Conservation (phyloP, 805 yeast species). For the Pichia scutulata region DNA sequence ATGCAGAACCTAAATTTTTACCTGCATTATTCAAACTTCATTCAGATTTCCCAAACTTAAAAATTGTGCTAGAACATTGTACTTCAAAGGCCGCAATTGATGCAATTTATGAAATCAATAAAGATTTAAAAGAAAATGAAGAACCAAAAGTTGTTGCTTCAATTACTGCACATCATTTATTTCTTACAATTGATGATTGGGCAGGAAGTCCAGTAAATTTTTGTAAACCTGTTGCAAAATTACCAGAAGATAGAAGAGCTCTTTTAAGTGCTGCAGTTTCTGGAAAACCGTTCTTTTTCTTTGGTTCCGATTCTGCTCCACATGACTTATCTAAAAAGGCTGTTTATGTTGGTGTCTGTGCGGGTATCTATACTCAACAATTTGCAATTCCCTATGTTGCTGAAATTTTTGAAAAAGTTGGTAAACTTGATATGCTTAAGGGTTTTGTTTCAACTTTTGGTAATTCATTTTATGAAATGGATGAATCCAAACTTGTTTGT, state of each 20-base stretch:
- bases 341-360: conserved; percentile 78
- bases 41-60: conserved; percentile 72
- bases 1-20: conserved; percentile 87
- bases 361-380: conserved; percentile 95
- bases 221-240: conserved; percentile 96
- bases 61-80: conserved; percentile 89
- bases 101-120: conserved; percentile 61
- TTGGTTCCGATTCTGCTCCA: conserved; percentile 98
- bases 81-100: conserved; percentile 86
- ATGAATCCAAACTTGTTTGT: conserved; percentile 35
- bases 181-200: conserved; percentile 86
- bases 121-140: conserved; percentile 25
- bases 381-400: conserved; percentile 79
- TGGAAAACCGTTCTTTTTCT: conserved; percentile 88
- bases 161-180: conserved; percentile 92
- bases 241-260: conserved; percentile 77
- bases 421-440: conserved; percentile 56
- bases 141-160: conserved; percentile 73
- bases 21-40: conserved; percentile 83
- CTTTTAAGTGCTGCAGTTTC: conserved; percentile 82
- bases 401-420: conserved; percentile 65
- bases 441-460: conserved; percentile 76
- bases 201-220: conserved; percentile 93
- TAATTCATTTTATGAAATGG: conserved; percentile 57
- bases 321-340: conserved; percentile 80